phyloP scores from a whole-genome alignment of 306 rosid genomes.

The Castanea sativa region DNA sequence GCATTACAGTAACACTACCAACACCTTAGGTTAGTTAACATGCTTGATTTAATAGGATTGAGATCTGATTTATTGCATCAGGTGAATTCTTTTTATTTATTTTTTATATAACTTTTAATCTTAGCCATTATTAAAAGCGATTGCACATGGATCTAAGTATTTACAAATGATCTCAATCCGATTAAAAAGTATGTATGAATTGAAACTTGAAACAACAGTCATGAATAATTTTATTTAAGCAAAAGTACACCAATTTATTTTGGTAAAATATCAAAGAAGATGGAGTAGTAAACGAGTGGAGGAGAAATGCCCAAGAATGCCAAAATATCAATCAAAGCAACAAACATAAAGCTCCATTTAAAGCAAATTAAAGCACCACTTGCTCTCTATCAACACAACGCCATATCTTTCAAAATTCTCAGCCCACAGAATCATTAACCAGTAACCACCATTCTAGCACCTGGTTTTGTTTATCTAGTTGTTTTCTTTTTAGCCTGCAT shows the following conservation, averaged over 20 bases:
- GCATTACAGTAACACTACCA: no score
- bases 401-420: slow-evolving; percentile 9
- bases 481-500: neutral
- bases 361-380: slow-evolving; percentile 17
- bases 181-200: neutral
- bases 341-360: neutral
- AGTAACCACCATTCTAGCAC: slow-evolving; percentile 24
- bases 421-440: slow-evolving; percentile 37
- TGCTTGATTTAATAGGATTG: no score
- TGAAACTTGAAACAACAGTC: no score
- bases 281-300: neutral
- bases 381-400: neutral
- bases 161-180: no score
- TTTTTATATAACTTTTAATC: no score
- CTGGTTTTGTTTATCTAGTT: slow-evolving; percentile 25
- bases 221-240: neutral
- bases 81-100: no score
- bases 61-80: no score
- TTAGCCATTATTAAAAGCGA: no score
- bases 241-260: neutral
- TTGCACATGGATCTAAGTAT: no score
- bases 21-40: no score
- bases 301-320: neutral
- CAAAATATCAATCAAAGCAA: neutral
- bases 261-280: neutral